Evolutionary conservation across 805 yeast genomes (phyloP), one percentile per base, ranked within the genome.

Genomic region (Debaryomyces prosopidis): DNA sequence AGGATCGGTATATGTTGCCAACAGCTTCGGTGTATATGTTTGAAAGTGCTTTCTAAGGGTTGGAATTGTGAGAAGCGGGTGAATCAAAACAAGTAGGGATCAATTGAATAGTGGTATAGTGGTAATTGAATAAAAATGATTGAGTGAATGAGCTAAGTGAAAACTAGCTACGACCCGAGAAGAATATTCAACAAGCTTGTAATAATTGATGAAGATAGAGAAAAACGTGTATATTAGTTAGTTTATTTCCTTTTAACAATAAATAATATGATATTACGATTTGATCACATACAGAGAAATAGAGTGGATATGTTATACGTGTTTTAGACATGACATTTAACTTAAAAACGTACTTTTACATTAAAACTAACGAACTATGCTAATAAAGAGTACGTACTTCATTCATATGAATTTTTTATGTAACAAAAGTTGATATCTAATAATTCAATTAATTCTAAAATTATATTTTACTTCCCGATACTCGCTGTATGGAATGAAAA

Each of bases 11-110:
- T 62, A 63, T 50, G 58, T 68, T 10, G 62, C 74, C 45, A 73
- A 72, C 55, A 68, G 56, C 49, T 71, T 72, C 36, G 77, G 77
- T 16, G 77, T 73, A 2, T 71, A 72, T 49, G 66, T 71, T 43
- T 72, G 56, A 40, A 14, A 27, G 11, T 5, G 30, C 12, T 34
- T 15, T 16, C 33, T 2, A 37, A 12, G 8, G 10, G 41, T 28
- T 30, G 19, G 31, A 37, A 27, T 8, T 36, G 15, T 6, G 16
- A 17, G 16, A n/a, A n/a, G 10, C 28, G 28, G n/a, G n/a, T n/a
- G n/a, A n/a, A n/a, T n/a, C n/a, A 23, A 23, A 23, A 23, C 9
- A 23, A 38, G 41, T n/a, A n/a, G n/a, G n/a, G n/a, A n/a, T n/a
- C 17, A 16, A 18, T 15, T 26, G 10, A 14, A 14, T 26, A 26